Base-by-base conservation (phyloP, 2,329 filamentous ascomycete species). In the Leptographium lundbergii region DNA sequence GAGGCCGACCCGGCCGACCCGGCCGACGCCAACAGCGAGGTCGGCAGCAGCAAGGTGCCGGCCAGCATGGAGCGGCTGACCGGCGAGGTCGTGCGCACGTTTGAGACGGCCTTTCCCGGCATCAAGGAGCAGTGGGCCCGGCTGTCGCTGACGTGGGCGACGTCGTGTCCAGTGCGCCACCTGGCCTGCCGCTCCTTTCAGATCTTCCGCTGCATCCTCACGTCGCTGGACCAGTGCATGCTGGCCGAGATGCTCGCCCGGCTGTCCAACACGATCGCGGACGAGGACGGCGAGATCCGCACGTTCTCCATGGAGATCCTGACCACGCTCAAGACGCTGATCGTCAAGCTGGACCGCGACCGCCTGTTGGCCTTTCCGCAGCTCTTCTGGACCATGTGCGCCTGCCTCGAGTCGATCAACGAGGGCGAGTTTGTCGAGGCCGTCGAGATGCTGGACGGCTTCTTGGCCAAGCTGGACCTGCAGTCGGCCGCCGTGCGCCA, bases 281-380 rank as follows among this genome's bases (percentile, higher is more conserved):
- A 97, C 64, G 91, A 96, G 65, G 90, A 96, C 67, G 82, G 85
- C 0, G 92, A 97, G 72, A 95, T 96, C 58, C 90, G 96, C 67
- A 92, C 91, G 0, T 99, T 99, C 67, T 95, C 94, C 0, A 92
- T 97, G 86, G 95, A 99, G 69, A 97, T 99, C 60, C 73, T 99
- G 57, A 96, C 91, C 0, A 99, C 95, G 0, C 72, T 99, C 57
- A 91, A 95, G 68, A 91, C 91, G 0, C 87, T 99, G 52, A 95
- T 99, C 60, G 81, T 85, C 64, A 94, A 92, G 59, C 75, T 97
- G 32, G 86, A 91, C 24, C 79, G 87, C 0, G 81, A 87, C 45
- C 87, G 91, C 68, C 78, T 99, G 2, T 73, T 95, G 54, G 84
- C 85, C n/a, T 96, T 96, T 64, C 94, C 94, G 1, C 92, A 97